Evolutionary conservation across 2,329 filamentous ascomycete genomes (phyloP).

Genomic region (Phialophora expanda): DNA sequence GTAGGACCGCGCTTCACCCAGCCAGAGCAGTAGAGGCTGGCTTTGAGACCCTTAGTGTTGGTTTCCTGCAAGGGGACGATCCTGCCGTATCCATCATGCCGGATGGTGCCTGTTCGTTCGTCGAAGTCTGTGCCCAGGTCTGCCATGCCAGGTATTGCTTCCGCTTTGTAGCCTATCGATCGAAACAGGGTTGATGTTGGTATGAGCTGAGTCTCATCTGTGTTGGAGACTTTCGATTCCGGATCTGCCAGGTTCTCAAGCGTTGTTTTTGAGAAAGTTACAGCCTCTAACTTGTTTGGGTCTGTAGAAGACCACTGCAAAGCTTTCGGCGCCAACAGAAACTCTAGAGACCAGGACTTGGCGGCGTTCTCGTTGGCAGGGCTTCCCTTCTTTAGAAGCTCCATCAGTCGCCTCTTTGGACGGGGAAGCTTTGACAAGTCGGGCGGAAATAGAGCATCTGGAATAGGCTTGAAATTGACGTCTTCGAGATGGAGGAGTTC

Average conservation of each 20-base stretch:
- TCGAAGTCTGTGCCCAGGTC: conserved; percentile 81
- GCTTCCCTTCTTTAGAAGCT: conserved; percentile 79
- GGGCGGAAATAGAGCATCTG: conserved; percentile 68
- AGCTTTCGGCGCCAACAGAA: conserved; percentile 75
- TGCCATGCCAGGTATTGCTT: conserved; percentile 73
- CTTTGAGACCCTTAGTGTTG: conserved; percentile 60
- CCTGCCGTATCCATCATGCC: conserved; percentile 80
- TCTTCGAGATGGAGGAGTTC: conserved; percentile 79
- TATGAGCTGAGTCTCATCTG: conserved; percentile 56
- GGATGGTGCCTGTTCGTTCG: conserved; percentile 72
- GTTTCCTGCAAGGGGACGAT: conserved; percentile 54
- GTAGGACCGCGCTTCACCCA: conserved; percentile 97
- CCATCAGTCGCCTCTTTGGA: conserved; percentile 75
- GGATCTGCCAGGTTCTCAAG: conserved; percentile 59
- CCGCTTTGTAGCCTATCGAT: conserved; percentile 92
- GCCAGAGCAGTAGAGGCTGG: conserved; percentile 80
- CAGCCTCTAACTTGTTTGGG: conserved; percentile 62
- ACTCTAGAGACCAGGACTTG: conserved; percentile 84
- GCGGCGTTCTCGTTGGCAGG: conserved; percentile 55
- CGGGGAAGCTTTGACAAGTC: conserved; percentile 74
- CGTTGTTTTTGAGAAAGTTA: conserved; percentile 67
- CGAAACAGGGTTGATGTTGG: conserved; percentile 78
- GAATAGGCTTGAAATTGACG: conserved; percentile 73
- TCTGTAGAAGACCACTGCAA: conserved; percentile 62
- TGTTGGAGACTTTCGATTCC: conserved; percentile 55